Base-by-base conservation (phyloP, 2,329 filamentous ascomycete genomes). In the Amesomyces nigricolor region DNA sequence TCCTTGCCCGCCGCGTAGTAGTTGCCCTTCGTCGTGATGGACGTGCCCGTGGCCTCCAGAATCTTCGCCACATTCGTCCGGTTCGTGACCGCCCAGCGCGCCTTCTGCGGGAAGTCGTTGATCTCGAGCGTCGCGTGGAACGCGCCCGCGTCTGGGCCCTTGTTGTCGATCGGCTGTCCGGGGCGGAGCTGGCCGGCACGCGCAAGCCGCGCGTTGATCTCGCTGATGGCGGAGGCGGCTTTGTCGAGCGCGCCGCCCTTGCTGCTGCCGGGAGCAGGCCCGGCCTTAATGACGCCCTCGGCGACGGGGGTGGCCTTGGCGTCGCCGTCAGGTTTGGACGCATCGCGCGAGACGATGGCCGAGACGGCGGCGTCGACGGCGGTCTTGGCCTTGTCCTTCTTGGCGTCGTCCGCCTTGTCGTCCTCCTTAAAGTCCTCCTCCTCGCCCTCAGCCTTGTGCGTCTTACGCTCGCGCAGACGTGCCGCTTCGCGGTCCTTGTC, bases 41-140 rank as follows among this genome's bases (percentile, higher is more conserved):
- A 96, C 1, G 91, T 95, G 40, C 91, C 92, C 0, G 92, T 96
- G 9, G 89, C 83, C 67, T 99, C 94, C 61, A 99, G 80, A 64
- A 99, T 96, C 78, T 97, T 99, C 64, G 92, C 91, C 55, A 99
- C 94, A 67, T 99, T 99, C 37, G 94, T 97, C 62, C 94, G 85
- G 71, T 99, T 99, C 39, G 94, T 99, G 74, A 99, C 94, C 10
- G 91, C 92, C 94, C 94, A 99, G 64, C 94, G 84, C 61, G 94
- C 94, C 78, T 96, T 97, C 71, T 99, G 94, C 35, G 94, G 94
- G 72, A 97, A 97, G 73, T 99, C 94, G 72, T 99, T 99, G 81
- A 99, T 99, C 72, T 97, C 94, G 59, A 99, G 79, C 4, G 92
- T 97, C 14, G 94, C 91, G 70, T 99, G 94, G 79, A 91, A 99